phyloP scores from a whole-genome alignment of 2,329 filamentous ascomycete species.

The Trichoderma koningii region DNA sequence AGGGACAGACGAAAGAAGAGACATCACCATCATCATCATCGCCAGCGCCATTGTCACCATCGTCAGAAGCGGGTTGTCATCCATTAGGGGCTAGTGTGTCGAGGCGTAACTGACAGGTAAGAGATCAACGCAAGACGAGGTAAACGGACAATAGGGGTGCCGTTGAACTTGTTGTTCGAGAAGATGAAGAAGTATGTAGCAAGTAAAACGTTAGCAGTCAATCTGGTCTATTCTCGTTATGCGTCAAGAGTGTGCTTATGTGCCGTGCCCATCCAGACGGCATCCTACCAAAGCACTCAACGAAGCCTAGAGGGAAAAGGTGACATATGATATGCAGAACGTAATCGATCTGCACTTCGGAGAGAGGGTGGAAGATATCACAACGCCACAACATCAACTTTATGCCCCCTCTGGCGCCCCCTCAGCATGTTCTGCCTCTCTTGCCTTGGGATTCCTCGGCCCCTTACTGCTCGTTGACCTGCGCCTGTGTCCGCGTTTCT shows the following conservation, averaged over 20 bases:
- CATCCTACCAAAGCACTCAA: not conserved
- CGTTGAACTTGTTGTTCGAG: too few relatives aligned
- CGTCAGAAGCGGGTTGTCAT: not conserved
- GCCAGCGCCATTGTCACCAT: not conserved
- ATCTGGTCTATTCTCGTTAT: not conserved
- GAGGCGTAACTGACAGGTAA: too few relatives aligned
- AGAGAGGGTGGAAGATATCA: not conserved
- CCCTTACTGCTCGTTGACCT: slow-evolving; percentile 37
- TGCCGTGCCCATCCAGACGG: not conserved
- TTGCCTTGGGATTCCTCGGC: slow-evolving; percentile 41
- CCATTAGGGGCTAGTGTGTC: not conserved
- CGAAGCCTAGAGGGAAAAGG: not conserved
- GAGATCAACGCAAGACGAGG: too few relatives aligned
- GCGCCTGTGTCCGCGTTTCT: slow-evolving; percentile 30
- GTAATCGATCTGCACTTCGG: not conserved
- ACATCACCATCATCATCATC: not conserved
- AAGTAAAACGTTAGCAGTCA: not conserved
- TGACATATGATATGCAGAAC: not conserved
- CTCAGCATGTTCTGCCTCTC: slow-evolving; percentile 27
- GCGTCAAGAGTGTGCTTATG: not conserved
- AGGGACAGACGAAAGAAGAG: not conserved
- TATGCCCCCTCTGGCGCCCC: slow-evolving; percentile 4
- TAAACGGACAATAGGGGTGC: too few relatives aligned
- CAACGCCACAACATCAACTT: not conserved
- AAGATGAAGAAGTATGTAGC: too few relatives aligned